These are phyloP conservation scores for Elsinoe australis DNA, from an alignment of 2,329 filamentous ascomycete genomes.

Conservation along the genomic window DNA sequence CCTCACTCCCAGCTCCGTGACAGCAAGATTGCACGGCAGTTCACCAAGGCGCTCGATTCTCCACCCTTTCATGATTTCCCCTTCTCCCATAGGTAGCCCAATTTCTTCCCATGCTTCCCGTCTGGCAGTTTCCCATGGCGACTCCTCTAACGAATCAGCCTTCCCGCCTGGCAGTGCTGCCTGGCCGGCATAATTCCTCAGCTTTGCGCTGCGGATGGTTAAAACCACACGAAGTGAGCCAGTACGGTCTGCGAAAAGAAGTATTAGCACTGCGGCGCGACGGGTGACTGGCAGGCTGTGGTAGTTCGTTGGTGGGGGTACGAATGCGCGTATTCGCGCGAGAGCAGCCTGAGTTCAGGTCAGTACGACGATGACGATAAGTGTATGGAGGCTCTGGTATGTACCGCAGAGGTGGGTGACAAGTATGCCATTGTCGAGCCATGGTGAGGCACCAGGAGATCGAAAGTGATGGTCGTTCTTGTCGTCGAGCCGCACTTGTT, in stretches of 20 bases:
- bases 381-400: not conserved
- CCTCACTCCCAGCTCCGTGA: slow-evolving; percentile 43
- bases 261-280: slow-evolving; percentile 77
- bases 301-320: slow-evolving; percentile 51
- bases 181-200: slow-evolving; percentile 48
- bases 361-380: too few species aligned
- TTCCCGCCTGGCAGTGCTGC: slow-evolving; percentile 47
- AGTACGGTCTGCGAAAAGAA: slow-evolving; percentile 75
- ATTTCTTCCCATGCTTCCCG: slow-evolving; percentile 92
- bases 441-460: not conserved
- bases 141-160: slow-evolving; percentile 49
- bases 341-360: slow-evolving; percentile 40
- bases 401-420: slow-evolving; percentile 20
- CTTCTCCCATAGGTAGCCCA: slow-evolving; percentile 67
- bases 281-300: slow-evolving; percentile 51
- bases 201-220: slow-evolving; percentile 52
- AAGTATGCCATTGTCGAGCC: slow-evolving; percentile 20
- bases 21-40: slow-evolving; percentile 54
- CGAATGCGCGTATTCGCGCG: slow-evolving; percentile 49
- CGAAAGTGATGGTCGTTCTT: not conserved
- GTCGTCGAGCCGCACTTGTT: not conserved
- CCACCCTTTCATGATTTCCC: slow-evolving; percentile 66
- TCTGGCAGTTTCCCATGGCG: slow-evolving; percentile 69
- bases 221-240: slow-evolving; percentile 66
- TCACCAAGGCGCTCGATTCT: slow-evolving; percentile 79